These are phyloP conservation scores for Aspergillus cejpii DNA, from an alignment of 2,329 filamentous ascomycete species.

Conservation along the genomic window DNA sequence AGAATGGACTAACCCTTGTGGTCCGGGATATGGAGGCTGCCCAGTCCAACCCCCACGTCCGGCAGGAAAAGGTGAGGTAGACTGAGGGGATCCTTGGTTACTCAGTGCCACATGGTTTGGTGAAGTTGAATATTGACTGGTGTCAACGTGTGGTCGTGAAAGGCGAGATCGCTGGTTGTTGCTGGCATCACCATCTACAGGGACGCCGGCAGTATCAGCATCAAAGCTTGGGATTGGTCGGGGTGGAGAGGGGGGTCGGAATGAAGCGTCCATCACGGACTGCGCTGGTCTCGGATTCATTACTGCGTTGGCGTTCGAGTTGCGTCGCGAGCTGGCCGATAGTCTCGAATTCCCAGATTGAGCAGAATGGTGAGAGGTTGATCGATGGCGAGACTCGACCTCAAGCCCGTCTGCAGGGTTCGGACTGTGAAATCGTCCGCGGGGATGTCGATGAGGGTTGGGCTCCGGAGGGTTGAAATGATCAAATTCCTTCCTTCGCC, in stretches of 20 bases:
- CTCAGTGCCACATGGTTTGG: slow-evolving; percentile 52
- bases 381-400: slow-evolving; percentile 27
- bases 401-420: slow-evolving; percentile 22
- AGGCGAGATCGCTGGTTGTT: slow-evolving; percentile 31
- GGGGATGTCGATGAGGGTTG: slow-evolving; percentile 22
- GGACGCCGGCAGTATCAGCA: slow-evolving; percentile 24
- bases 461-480: slow-evolving; percentile 27
- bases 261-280: slow-evolving; percentile 22
- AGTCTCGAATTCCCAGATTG: slow-evolving; percentile 30
- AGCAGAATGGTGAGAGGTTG: slow-evolving; percentile 31
- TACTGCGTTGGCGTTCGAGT: slow-evolving; percentile 16
- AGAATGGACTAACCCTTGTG: slow-evolving; percentile 45
- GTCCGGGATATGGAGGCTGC: slow-evolving; percentile 38
- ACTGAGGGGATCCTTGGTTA: slow-evolving; percentile 55
- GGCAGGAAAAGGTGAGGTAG: slow-evolving; percentile 54
- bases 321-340: slow-evolving; percentile 21
- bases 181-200: slow-evolving; percentile 28
- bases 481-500: slow-evolving; percentile 26
- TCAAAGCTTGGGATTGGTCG: slow-evolving; percentile 31
- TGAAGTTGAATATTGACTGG: slow-evolving; percentile 51
- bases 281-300: slow-evolving; percentile 30
- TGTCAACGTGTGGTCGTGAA: slow-evolving; percentile 38
- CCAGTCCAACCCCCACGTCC: slow-evolving; percentile 50
- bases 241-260: slow-evolving; percentile 31
- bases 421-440: slow-evolving; percentile 25